Evolutionary conservation across 352 stramenopile species (phyloP), one percentile per base, ranked within the genome.

Genomic region (Globisporangium viniferum): DNA sequence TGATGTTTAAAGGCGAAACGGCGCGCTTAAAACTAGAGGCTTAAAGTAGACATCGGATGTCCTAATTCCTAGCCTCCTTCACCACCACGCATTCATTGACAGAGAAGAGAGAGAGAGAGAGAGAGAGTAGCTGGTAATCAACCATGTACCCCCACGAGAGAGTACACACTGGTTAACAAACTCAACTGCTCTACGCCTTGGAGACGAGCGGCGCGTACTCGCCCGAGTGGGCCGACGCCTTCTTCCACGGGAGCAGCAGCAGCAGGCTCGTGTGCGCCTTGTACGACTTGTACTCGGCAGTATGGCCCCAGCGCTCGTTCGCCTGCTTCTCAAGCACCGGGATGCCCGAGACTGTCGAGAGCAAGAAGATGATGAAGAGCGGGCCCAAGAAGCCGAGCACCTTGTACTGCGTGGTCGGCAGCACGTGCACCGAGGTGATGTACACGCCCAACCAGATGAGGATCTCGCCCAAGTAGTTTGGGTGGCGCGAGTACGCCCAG

Each of bases 391-490:
- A 73, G 0, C 77, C 84, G 36, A 76, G 75, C 59, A 69, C 51
- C 62, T 87, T 74, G 49, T 81, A 66, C 59, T 74, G 68, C 24
- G 73, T 66, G n/a, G 71, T 80, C 8, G 76, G 75, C 39, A 92
- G 67, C 49, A 76, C 75, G 66, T 80, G 79, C 35, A 84, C 77
- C 0, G 66, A 67, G 48, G 77, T 64, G 36, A 82, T 31, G 70
- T 88, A 91, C 53, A 89, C 69, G n/a, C 79, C 82, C 59, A 88
- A 53, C 92, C 92, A 98, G 75, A 97, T 92, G 29, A 90, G 62
- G 59, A 98, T 93, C 80, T 98, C 93, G 27, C 90, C 92, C 35
- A 94, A 85, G 76, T 98, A 98, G 73, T 98, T 98, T 3, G 93
- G 93, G 83, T 98, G 93, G 29, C 92, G 86, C 67, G 79, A 94